phyloP scores from a whole-genome alignment of 1,284 basidiomycete genomes.

The Fomes fomentarius region DNA sequence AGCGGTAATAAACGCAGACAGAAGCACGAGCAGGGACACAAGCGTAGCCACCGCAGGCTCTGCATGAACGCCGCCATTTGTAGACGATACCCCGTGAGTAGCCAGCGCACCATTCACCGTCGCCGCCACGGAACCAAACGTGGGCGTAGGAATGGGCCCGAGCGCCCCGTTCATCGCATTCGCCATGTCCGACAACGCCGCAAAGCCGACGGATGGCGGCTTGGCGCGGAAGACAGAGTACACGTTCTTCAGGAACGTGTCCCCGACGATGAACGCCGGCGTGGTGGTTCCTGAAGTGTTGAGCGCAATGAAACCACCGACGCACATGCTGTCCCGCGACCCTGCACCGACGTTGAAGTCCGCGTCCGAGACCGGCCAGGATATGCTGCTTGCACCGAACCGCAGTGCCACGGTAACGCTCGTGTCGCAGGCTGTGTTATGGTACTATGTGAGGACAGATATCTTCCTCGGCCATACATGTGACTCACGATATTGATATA shows the following conservation, averaged over 20 bases:
- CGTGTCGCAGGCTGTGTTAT: constrained; percentile 67
- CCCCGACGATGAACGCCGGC: constrained; percentile 92
- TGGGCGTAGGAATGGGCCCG: constrained; percentile 35
- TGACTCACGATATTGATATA: constrained; percentile 71
- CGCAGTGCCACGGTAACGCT: constrained; percentile 68
- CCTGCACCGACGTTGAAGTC: constrained; percentile 74
- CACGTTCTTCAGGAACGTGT: constrained; percentile 95
- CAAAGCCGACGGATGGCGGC: constrained; percentile 85
- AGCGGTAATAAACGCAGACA: too few relatives aligned
- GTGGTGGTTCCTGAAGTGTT: constrained; percentile 49
- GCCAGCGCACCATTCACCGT: too few relatives aligned
- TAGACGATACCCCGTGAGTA: too few relatives aligned
- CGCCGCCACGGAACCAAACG: constrained; percentile 35
- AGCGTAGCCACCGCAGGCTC: too few relatives aligned
- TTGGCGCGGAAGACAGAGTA: constrained; percentile 84
- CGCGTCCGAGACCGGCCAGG: constrained; percentile 71
- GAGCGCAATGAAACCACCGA: constrained; percentile 87
- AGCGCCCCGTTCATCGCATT: constrained; percentile 32
- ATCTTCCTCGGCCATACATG: too few relatives aligned
- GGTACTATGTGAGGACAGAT: neutral
- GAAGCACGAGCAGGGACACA: too few relatives aligned
- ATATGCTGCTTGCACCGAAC: constrained; percentile 66
- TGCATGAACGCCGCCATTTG: too few relatives aligned
- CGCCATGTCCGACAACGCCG: constrained; percentile 57
- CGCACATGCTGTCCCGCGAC: constrained; percentile 57